phyloP scores from a whole-genome alignment of 441 rosid species.

The Croton laevigatus region DNA sequence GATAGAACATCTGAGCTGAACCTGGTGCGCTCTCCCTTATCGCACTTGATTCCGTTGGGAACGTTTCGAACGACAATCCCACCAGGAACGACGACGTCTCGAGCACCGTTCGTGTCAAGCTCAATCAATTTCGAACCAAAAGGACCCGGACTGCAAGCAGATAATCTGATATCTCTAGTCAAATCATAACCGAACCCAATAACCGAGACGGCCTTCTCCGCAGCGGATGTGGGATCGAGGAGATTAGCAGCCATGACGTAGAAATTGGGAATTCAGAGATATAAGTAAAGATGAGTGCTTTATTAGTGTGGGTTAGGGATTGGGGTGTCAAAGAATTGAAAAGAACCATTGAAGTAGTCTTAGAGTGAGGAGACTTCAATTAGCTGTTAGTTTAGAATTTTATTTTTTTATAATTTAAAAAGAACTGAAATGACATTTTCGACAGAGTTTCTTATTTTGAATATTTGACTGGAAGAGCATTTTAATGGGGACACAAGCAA shows the following conservation, averaged over 20 bases:
- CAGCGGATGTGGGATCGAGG: slow-evolving; percentile 66
- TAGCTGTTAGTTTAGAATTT: not conserved
- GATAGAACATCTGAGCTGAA: slow-evolving; percentile 76
- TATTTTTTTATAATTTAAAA: not conserved
- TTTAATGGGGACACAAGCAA: not conserved
- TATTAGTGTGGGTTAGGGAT: not conserved
- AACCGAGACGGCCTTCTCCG: slow-evolving; percentile 78
- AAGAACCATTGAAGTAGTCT: slow-evolving; percentile 16
- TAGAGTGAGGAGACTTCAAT: not conserved
- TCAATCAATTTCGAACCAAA: slow-evolving; percentile 56
- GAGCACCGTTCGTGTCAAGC: slow-evolving; percentile 38
- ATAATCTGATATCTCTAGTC: slow-evolving; percentile 51
- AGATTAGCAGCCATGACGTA: slow-evolving; percentile 43
- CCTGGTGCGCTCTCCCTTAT: slow-evolving; percentile 90
- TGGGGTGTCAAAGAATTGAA: slow-evolving; percentile 3
- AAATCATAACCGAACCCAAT: slow-evolving; percentile 86
- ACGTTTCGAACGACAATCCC: slow-evolving; percentile 66
- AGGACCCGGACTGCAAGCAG: slow-evolving; percentile 54
- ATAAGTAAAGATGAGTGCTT: not conserved
- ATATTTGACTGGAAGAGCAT: not conserved
- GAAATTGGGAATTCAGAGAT: not conserved
- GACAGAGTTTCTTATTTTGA: not conserved
- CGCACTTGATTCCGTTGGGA: slow-evolving; percentile 68
- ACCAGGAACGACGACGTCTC: slow-evolving; percentile 70
- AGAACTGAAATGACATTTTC: not conserved